Conservation (phyloP, 2,329 filamentous ascomycete genomes). For the Scedosporium aurantiacum region DNA sequence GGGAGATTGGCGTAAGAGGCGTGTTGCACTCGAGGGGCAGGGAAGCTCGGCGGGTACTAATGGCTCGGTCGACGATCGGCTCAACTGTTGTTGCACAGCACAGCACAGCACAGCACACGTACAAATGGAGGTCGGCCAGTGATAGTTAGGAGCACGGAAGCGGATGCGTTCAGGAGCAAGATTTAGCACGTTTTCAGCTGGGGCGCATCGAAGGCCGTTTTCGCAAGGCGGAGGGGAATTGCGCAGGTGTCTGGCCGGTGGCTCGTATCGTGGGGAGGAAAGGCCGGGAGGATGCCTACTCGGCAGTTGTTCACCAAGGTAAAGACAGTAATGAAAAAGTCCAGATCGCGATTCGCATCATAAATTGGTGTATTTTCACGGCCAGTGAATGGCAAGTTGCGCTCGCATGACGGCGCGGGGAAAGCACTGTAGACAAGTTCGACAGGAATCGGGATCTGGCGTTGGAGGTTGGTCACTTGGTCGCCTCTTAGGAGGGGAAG, state of each 20-base stretch:
- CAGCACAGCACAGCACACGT: too few relatives aligned
- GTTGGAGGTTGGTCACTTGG: not conserved
- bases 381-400: conserved; percentile 9
- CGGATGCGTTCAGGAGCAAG: not conserved
- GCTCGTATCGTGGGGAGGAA: not conserved
- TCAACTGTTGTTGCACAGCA: too few relatives aligned
- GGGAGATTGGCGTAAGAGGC: too few relatives aligned
- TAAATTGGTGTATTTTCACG: conserved; percentile 9
- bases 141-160: not conserved
- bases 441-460: conserved; percentile 7
- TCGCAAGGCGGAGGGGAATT: not conserved
- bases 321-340: not conserved
- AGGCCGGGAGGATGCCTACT: not conserved
- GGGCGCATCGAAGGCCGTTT: not conserved
- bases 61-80: too few relatives aligned
- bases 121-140: not conserved
- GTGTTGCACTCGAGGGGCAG: too few relatives aligned
- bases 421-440: not conserved
- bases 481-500: not conserved
- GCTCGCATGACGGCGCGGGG: not conserved
- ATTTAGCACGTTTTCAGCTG: not conserved
- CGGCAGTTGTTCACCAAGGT: not conserved
- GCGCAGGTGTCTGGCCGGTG: not conserved
- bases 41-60: too few relatives aligned
- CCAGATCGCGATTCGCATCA: not conserved